Conservation (phyloP, 2,329 filamentous ascomycete species). For the Colletotrichum caudatum region DNA sequence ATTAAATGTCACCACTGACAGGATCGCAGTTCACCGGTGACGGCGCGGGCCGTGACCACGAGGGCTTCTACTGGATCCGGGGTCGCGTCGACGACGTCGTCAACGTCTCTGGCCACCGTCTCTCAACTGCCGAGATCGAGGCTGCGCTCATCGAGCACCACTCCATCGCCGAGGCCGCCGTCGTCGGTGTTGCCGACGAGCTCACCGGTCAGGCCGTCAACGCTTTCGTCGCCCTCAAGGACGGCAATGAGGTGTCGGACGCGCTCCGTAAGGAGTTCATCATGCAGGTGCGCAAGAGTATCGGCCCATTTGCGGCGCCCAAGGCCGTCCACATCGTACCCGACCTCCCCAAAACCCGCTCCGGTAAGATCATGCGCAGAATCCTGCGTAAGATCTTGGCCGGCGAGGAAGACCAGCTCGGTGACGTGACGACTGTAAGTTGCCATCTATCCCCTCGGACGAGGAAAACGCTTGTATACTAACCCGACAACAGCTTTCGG, state of each 20-base stretch:
- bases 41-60: slow-evolving; percentile 94
- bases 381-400: slow-evolving; percentile 97
- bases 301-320: slow-evolving; percentile 95
- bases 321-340: slow-evolving; percentile 93
- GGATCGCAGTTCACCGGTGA: slow-evolving; percentile 82
- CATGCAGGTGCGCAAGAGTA: slow-evolving; percentile 95
- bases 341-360: slow-evolving; percentile 96
- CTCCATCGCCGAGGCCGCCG: slow-evolving; percentile 91
- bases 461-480: not conserved
- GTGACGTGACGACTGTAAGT: slow-evolving; percentile 86
- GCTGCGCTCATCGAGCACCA: slow-evolving; percentile 94
- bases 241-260: slow-evolving; percentile 80
- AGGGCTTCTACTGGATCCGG: slow-evolving; percentile 99
- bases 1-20: slow-evolving; percentile 4
- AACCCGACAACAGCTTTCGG: slow-evolving; percentile 74
- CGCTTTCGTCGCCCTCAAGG: slow-evolving; percentile 94
- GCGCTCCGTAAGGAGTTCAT: slow-evolving; percentile 93
- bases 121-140: slow-evolving; percentile 98
- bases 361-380: slow-evolving; percentile 98
- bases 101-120: slow-evolving; percentile 95
- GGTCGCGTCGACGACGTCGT: slow-evolving; percentile 98
- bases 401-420: slow-evolving; percentile 96
- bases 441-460: slow-evolving; percentile 52
- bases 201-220: slow-evolving; percentile 97
- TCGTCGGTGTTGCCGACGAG: slow-evolving; percentile 93